These are phyloP conservation scores for Silene uniflora DNA, from an alignment of 148 eudicot species.

Conservation along the genomic window DNA sequence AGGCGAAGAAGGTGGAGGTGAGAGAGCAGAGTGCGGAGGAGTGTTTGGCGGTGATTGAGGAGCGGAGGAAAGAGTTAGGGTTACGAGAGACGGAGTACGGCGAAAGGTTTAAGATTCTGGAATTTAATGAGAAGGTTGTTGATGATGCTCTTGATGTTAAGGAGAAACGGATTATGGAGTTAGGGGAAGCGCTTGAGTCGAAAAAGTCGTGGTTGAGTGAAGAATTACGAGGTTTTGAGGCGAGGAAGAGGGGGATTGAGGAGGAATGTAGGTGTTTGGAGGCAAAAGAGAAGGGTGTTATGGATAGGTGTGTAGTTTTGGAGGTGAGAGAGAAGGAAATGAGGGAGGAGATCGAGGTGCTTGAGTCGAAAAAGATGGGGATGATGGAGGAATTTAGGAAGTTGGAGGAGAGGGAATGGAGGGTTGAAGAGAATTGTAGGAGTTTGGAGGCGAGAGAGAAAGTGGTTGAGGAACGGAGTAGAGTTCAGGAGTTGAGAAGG, in stretches of 20 bases:
- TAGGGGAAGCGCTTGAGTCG: neutral
- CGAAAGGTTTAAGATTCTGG: neutral
- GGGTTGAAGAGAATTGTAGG: neutral
- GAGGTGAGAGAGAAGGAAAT: constrained; percentile 7
- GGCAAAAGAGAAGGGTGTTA: constrained; percentile 11
- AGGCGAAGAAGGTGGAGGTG: neutral
- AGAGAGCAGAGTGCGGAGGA: constrained; percentile 2
- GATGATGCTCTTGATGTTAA: constrained; percentile 5
- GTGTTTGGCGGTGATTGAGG: neutral
- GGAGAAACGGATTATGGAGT: neutral
- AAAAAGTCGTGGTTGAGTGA: neutral
- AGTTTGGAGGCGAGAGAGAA: constrained; percentile 6
- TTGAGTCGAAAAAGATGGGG: neutral
- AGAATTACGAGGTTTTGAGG: neutral
- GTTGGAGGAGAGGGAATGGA: constrained; percentile 3
- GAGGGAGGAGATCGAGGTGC: neutral
- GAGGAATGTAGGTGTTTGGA: constrained; percentile 4
- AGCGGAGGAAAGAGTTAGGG: neutral
- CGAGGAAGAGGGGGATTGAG: neutral
- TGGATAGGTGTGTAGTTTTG: neutral
- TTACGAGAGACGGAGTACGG: neutral
- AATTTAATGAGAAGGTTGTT: constrained; percentile 1
- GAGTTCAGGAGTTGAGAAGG: neutral
- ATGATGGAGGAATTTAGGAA: neutral
- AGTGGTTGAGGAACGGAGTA: neutral